Percentiles rank a stretch among this genome's conserved stretches.
Evolutionary conservation across 179 eudicot species (phyloP).

Genomic region (Dionaea muscipula): DNA sequence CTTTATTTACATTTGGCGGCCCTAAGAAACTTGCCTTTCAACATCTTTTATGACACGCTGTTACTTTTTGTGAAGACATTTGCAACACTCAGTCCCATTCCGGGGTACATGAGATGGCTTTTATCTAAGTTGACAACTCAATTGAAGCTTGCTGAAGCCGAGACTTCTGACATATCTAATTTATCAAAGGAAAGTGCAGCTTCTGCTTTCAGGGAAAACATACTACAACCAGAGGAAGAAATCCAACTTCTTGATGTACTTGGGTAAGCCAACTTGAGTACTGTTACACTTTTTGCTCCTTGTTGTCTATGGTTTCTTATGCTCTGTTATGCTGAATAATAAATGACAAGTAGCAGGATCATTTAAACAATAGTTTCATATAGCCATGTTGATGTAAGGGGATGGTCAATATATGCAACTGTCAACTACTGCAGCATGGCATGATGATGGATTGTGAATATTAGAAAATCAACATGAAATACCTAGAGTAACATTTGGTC

Average conservation of each 20-base stretch:
- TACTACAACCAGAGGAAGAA: slow-evolving; percentile 62
- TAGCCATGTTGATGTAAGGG: too few species aligned
- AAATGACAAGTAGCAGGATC: too few species aligned
- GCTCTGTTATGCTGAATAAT: too few species aligned
- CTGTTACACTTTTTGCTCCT: too few species aligned
- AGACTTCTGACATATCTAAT: slow-evolving; percentile 12
- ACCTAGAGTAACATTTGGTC: too few species aligned
- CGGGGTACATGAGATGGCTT: slow-evolving; percentile 90
- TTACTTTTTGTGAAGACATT: slow-evolving; percentile 38
- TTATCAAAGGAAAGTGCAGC: slow-evolving; percentile 31
- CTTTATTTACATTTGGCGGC: background rate
- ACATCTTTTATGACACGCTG: background rate
- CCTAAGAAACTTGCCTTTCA: slow-evolving; percentile 4
- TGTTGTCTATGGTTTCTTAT: too few species aligned
- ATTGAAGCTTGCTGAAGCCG: slow-evolving; percentile 27
- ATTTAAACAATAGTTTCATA: too few species aligned
- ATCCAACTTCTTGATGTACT: slow-evolving; percentile 38
- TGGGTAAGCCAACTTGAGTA: slow-evolving; percentile 32
- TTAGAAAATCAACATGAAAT: too few species aligned
- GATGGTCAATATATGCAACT: too few species aligned
- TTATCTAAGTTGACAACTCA: slow-evolving; percentile 68
- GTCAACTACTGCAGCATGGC: too few species aligned
- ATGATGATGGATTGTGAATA: too few species aligned
- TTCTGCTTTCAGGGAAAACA: slow-evolving; percentile 58
- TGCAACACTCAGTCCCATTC: slow-evolving; percentile 94